Percentiles rank a stretch among this genome's conserved stretches.
phyloP scores from a whole-genome alignment of 768 basidiomycete genomes.

The Rhodotorula babjevae region DNA sequence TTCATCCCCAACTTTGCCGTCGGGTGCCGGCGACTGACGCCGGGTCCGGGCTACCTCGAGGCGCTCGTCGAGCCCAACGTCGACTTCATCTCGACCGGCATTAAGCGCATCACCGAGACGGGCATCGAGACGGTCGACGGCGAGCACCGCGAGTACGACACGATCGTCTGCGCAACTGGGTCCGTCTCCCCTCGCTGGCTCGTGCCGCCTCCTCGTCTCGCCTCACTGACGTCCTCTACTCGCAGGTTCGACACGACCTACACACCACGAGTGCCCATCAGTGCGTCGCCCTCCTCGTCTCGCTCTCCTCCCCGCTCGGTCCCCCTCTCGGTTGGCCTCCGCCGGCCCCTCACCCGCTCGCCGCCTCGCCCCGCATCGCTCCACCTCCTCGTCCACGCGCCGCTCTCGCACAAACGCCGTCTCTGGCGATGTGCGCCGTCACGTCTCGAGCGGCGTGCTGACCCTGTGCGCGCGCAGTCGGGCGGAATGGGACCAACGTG shows the following conservation, averaged over 20 bases:
- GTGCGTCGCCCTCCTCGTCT: neutral
- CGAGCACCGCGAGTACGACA: constrained; percentile 55
- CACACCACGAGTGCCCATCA: constrained; percentile 38
- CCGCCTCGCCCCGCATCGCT: too few species aligned
- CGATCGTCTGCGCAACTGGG: constrained; percentile 63
- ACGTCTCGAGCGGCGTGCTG: neutral
- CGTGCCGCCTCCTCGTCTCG: rapidly evolving
- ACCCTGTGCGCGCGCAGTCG: constrained; percentile 40
- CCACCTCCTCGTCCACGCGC: too few species aligned
- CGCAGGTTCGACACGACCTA: constrained; percentile 29
- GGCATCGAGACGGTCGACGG: constrained; percentile 62
- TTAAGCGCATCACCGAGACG: constrained; percentile 55
- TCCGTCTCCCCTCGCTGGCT: neutral
- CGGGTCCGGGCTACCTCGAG: constrained; percentile 65
- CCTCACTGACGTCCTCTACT: too few species aligned
- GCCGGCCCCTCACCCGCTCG: too few species aligned
- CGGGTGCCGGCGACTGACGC: constrained; percentile 62
- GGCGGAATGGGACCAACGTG: constrained; percentile 56
- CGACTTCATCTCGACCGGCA: constrained; percentile 43
- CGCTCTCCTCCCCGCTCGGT: too few species aligned
- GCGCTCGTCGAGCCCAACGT: constrained; percentile 62
- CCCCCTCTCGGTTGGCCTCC: too few species aligned
- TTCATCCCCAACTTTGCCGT: constrained; percentile 56
- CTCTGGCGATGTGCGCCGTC: too few species aligned
- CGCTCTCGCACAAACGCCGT: too few species aligned